Conservation (phyloP, 1,284 basidiomycete genomes). For the Ceratobasidium sp. region DNA sequence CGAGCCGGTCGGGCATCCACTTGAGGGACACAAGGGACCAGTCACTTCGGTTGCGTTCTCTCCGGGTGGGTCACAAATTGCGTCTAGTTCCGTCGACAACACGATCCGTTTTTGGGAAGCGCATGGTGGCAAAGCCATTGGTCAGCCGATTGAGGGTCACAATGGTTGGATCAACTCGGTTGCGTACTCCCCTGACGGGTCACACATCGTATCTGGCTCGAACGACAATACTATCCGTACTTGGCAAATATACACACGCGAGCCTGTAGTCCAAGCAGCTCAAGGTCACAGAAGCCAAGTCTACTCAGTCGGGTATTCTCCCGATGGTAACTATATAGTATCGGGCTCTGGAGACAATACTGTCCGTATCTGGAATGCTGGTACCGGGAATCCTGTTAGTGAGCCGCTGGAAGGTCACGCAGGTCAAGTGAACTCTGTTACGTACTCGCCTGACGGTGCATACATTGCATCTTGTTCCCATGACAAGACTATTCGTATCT, state of each 20-base stretch:
- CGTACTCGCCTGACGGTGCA: background rate
- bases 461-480: background rate
- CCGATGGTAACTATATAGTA: background rate
- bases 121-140: background rate
- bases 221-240: background rate
- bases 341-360: background rate
- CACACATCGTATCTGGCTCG: background rate
- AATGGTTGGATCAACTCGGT: background rate
- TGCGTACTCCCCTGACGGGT: background rate
- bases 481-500: background rate
- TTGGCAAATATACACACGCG: background rate
- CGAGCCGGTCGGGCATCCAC: background rate
- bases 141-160: constrained; percentile 1
- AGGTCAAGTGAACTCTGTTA: background rate
- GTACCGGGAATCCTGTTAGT: too few relatives aligned
- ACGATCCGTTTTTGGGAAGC: constrained; percentile 23
- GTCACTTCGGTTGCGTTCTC: constrained; percentile 7
- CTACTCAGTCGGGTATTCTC: background rate
- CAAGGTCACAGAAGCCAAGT: background rate
- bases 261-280: background rate
- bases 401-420: too few relatives aligned
- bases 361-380: background rate
- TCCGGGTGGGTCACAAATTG: constrained; percentile 1
- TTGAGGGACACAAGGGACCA: background rate
- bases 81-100: constrained; percentile 16